Percentiles rank a stretch among this genome's conserved stretches.
These are phyloP conservation scores for Marsdenia floribunda DNA, from an alignment of 257 asterid species.

Conservation along the genomic window DNA sequence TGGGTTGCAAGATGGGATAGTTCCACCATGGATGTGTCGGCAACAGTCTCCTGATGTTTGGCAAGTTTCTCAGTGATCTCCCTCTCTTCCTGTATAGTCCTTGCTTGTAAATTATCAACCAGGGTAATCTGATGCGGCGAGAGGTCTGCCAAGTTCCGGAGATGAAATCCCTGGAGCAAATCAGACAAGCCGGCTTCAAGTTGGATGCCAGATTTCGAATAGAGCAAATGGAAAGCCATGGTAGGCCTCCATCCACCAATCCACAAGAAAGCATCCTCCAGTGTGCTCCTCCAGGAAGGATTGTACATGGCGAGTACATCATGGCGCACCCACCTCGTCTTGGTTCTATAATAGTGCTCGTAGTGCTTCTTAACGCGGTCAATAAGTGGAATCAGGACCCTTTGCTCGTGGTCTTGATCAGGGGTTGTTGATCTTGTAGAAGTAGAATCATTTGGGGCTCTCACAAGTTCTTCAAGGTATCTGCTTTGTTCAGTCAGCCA, in stretches of 20 bases:
- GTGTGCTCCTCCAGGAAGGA: slow-evolving; percentile 58
- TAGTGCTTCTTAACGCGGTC: slow-evolving; percentile 37
- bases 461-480: slow-evolving; percentile 4
- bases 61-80: slow-evolving; percentile 52
- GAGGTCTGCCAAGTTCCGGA: slow-evolving; percentile 40
- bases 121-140: slow-evolving; percentile 28
- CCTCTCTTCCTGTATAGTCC: slow-evolving; percentile 39
- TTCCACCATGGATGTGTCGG: slow-evolving; percentile 51
- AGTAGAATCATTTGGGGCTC: background rate
- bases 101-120: slow-evolving; percentile 41
- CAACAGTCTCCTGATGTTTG: slow-evolving; percentile 46
- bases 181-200: slow-evolving; percentile 44
- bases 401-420: background rate
- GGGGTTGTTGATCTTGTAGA: too few relatives aligned
- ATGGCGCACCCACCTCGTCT: slow-evolving; percentile 29
- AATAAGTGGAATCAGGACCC: background rate
- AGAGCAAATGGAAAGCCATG: slow-evolving; percentile 61
- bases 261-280: slow-evolving; percentile 71
- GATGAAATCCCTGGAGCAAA: slow-evolving; percentile 33
- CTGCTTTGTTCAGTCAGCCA: slow-evolving; percentile 1
- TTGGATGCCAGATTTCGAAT: slow-evolving; percentile 57
- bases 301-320: slow-evolving; percentile 36
- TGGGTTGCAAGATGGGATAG: slow-evolving; percentile 43
- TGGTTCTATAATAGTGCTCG: slow-evolving; percentile 50
- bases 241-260: slow-evolving; percentile 80